A percentile compares a stretch with the other conserved stretches of the same genome.
These are phyloP conservation scores for Tuber aestivum DNA, from an alignment of 495 filamentous ascomycete species.

Conservation along the genomic window DNA sequence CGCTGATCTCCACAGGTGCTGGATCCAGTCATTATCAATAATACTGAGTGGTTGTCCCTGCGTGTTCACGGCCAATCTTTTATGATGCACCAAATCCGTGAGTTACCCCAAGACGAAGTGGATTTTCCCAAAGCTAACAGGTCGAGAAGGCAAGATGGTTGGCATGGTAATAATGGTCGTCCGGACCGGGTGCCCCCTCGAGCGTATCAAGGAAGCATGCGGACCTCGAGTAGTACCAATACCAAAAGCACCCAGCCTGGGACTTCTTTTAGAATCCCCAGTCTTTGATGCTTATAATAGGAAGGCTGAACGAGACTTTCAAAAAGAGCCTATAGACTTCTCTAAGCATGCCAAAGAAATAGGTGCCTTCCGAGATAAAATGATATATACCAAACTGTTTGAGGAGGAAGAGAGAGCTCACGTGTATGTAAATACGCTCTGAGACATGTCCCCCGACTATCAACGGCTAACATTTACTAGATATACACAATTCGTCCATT, in stretches of 20 bases:
- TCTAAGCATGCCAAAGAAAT: conserved; percentile 68
- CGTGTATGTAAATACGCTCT: conserved; percentile 47
- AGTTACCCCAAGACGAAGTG: conserved; percentile 42
- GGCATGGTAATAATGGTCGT: conserved; percentile 80
- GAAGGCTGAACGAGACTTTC: conserved; percentile 51
- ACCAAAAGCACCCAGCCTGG: conserved; percentile 85
- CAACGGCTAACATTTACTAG: conserved; percentile 14
- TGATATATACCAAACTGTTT: conserved; percentile 91
- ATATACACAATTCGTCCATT: conserved; percentile 40
- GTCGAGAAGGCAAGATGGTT: conserved; percentile 58
- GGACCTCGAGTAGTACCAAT: conserved; percentile 65
- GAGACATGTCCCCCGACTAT: neutral
- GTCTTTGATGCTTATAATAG: conserved; percentile 82
- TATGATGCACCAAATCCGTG: conserved; percentile 99
- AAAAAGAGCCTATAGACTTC: conserved; percentile 66
- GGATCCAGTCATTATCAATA: conserved; percentile 72
- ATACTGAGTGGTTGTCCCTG: conserved; percentile 89
- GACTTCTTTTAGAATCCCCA: conserved; percentile 79
- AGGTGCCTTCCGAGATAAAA: conserved; percentile 78
- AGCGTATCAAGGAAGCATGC: conserved; percentile 64
- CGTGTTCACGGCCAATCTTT: conserved; percentile 97
- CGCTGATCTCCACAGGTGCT: conserved; percentile 41
- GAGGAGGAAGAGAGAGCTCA: conserved; percentile 75
- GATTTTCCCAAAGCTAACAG: neutral
- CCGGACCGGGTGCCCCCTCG: conserved; percentile 65